These are phyloP conservation scores for Butyriboletus loyo DNA, from an alignment of 768 basidiomycete genomes.

Conservation along the genomic window DNA sequence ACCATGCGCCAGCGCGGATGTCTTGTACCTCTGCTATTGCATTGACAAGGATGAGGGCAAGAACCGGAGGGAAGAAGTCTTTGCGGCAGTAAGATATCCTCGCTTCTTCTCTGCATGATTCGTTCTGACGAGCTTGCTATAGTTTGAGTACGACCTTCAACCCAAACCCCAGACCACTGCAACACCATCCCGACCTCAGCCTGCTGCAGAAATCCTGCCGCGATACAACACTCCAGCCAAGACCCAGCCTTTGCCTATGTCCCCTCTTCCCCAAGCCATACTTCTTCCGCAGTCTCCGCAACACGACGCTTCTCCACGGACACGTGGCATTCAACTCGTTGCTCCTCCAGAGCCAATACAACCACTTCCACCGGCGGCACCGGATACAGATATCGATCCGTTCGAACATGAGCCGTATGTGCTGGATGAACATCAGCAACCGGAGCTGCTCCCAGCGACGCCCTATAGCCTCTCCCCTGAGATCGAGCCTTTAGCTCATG, in stretches of 20 bases:
- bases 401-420: conserved; percentile 31
- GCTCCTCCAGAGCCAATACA: conserved; percentile 13
- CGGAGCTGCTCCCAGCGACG: conserved; percentile 16
- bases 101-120: neutral
- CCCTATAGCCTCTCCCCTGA: conserved; percentile 30
- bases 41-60: conserved; percentile 58
- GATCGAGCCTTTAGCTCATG: neutral
- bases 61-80: conserved; percentile 50
- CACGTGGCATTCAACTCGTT: conserved; percentile 4
- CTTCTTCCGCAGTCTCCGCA: conserved; percentile 11
- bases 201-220: conserved; percentile 2
- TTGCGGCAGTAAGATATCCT: conserved; percentile 45
- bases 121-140: conserved; percentile 3
- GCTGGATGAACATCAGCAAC: conserved; percentile 15
- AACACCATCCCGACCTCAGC: conserved; percentile 16
- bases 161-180: conserved; percentile 10
- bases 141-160: conserved; percentile 42
- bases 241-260: conserved; percentile 4
- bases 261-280: conserved; percentile 12
- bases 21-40: conserved; percentile 65
- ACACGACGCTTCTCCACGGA: neutral
- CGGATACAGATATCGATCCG: conserved; percentile 34
- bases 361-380: conserved; percentile 15
- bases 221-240: conserved; percentile 11
- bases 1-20: conserved; percentile 47